These are phyloP conservation scores for Colletotrichum abscissum DNA, from an alignment of 2,329 filamentous ascomycete species.

Conservation along the genomic window DNA sequence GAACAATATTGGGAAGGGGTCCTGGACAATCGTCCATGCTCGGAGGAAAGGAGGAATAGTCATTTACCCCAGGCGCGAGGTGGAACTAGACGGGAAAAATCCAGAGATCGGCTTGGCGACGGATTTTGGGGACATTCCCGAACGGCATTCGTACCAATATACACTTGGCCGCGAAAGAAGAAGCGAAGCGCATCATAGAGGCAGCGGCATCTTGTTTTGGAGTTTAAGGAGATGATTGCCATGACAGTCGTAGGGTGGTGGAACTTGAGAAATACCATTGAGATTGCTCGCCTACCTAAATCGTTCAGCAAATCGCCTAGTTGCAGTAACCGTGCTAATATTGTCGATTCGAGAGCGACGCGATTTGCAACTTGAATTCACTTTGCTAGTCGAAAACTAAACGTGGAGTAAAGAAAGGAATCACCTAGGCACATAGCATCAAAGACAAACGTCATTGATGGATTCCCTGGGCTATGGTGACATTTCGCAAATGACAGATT, in stretches of 20 bases:
- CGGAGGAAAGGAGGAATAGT: conserved; percentile 5
- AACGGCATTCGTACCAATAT: conserved; percentile 17
- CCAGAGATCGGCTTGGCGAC: conserved; percentile 11
- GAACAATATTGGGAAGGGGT: conserved; percentile 7
- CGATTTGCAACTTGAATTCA: not conserved
- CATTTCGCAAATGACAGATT: not conserved
- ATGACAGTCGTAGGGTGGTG: not conserved
- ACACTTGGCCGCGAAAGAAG: not conserved
- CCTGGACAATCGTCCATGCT: conserved; percentile 2
- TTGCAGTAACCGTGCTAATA: not conserved
- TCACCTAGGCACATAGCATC: not conserved
- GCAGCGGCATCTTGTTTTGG: conserved; percentile 14
- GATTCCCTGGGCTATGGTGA: not conserved
- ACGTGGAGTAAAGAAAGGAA: no score
- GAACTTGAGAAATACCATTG: not conserved
- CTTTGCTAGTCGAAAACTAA: not conserved
- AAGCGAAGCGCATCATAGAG: conserved; percentile 13
- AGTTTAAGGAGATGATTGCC: not conserved
- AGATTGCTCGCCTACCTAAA: not conserved
- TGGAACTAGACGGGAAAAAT: conserved; percentile 12
- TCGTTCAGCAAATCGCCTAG: not conserved
- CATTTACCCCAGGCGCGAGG: conserved; percentile 9
- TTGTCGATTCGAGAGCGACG: not conserved
- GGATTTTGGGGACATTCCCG: not conserved
- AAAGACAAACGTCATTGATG: not conserved